Percentiles rank a stretch among this genome's conserved stretches.
Conservation (phyloP, 768 basidiomycete species). For the Dioszegia crocea region DNA sequence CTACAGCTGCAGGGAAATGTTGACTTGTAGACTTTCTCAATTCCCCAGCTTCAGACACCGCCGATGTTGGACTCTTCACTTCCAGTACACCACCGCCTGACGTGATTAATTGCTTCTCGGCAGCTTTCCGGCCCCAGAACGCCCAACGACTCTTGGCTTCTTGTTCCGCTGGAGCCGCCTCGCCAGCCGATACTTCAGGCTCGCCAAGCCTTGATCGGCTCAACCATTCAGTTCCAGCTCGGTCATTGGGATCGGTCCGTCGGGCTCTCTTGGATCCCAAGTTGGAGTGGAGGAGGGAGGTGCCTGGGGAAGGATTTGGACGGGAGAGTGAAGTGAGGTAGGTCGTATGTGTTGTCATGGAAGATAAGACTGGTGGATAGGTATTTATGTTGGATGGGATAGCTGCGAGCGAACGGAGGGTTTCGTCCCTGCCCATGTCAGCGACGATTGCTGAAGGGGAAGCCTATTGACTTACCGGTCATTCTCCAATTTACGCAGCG, state of each 20-base stretch:
- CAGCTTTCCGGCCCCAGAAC: slow-evolving; percentile 40
- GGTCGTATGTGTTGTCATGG: slow-evolving; percentile 33
- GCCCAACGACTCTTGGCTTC: slow-evolving; percentile 33
- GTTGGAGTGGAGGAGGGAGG: slow-evolving; percentile 32
- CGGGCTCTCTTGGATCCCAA: slow-evolving; percentile 16
- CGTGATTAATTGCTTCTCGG: slow-evolving; percentile 33
- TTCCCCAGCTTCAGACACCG: not conserved
- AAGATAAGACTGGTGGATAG: slow-evolving; percentile 35
- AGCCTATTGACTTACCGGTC: slow-evolving; percentile 31
- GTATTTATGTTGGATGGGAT: slow-evolving; percentile 43
- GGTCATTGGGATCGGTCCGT: slow-evolving; percentile 7
- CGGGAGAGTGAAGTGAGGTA: slow-evolving; percentile 34
- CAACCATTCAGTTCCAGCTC: slow-evolving; percentile 18
- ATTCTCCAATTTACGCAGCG: slow-evolving; percentile 16
- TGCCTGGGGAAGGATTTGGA: slow-evolving; percentile 33
- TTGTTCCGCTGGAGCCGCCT: slow-evolving; percentile 17
- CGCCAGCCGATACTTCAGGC: slow-evolving; percentile 18
- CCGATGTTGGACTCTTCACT: slow-evolving; percentile 21
- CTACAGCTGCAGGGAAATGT: slow-evolving; percentile 1
- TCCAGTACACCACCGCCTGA: slow-evolving; percentile 47
- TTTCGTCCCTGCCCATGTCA: slow-evolving; percentile 16
- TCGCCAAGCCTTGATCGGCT: slow-evolving; percentile 41
- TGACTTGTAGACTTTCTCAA: not conserved
- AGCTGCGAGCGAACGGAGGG: slow-evolving; percentile 22
- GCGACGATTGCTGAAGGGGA: not conserved